Evolutionary conservation across 2,329 filamentous ascomycete genomes (phyloP).

Genomic region (Cercospora nicotianae): DNA sequence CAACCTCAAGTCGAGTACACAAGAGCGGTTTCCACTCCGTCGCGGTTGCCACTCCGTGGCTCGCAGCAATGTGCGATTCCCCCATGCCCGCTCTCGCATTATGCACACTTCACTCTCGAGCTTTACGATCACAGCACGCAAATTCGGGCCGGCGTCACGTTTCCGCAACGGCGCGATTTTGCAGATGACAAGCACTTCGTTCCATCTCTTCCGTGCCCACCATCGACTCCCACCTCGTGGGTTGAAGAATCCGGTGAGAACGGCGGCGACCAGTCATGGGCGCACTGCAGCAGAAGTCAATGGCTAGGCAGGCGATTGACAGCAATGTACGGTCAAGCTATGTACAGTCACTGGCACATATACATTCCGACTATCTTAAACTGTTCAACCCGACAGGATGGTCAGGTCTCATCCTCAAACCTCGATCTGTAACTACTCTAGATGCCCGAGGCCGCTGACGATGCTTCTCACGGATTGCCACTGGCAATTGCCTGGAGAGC

Average conservation of each 20-base stretch:
- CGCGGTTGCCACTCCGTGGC: not conserved
- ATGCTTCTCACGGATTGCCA: not conserved
- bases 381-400: too few relatives aligned
- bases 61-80: not conserved
- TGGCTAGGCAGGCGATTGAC: not conserved
- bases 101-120: not conserved
- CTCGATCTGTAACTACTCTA: too few relatives aligned
- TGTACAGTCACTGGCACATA: not conserved
- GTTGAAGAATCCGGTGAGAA: not conserved
- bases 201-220: not conserved
- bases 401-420: too few relatives aligned
- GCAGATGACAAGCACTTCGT: not conserved
- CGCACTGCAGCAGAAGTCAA: not conserved
- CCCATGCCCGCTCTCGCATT: not conserved
- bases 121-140: not conserved
- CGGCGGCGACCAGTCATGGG: not conserved
- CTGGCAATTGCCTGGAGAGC: not conserved
- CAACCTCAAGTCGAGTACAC: not conserved
- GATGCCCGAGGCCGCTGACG: not conserved
- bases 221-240: not conserved
- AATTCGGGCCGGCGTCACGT: too few relatives aligned
- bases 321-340: not conserved
- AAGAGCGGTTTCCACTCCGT: not conserved
- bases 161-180: too few relatives aligned
- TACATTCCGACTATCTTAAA: too few relatives aligned